A percentile compares a stretch with the other conserved stretches of the same genome.
Evolutionary conservation across 169 alveolate species (phyloP).

Genomic region (Cryptosporidium meleagridis): DNA sequence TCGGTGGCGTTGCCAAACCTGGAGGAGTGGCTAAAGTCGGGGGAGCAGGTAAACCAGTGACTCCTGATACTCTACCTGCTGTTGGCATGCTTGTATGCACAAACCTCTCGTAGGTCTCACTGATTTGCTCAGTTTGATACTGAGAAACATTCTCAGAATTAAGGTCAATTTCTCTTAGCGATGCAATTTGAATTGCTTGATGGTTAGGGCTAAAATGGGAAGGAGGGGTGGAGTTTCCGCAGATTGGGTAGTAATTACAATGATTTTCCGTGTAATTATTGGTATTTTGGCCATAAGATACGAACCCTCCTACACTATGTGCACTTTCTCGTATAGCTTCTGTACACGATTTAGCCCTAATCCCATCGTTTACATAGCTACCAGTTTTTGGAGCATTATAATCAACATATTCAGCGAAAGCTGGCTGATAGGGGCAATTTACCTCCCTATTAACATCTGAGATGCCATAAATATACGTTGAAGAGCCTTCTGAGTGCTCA

Average conservation of each 20-base stretch:
- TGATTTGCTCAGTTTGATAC: not conserved
- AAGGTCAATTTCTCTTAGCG: not conserved
- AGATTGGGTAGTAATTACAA: conserved; percentile 5
- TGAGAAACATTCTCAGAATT: not conserved
- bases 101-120: not conserved
- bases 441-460: not conserved
- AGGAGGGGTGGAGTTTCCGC: not conserved
- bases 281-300: not conserved
- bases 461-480: not conserved
- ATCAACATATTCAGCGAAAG: conserved; percentile 3
- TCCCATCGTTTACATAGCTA: not conserved
- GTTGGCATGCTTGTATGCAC: not conserved
- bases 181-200: not conserved
- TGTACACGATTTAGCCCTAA: not conserved
- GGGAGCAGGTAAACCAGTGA: conserved; percentile 12
- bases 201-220: not conserved
- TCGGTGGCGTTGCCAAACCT: conserved; percentile 1
- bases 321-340: not conserved
- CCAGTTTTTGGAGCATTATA: not conserved
- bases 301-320: not conserved
- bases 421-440: conserved; percentile 5
- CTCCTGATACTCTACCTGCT: not conserved
- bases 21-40: not conserved
- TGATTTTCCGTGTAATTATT: not conserved
- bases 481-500: not conserved